phyloP scores from a whole-genome alignment of 768 basidiomycete species.

The Russula compacta region DNA sequence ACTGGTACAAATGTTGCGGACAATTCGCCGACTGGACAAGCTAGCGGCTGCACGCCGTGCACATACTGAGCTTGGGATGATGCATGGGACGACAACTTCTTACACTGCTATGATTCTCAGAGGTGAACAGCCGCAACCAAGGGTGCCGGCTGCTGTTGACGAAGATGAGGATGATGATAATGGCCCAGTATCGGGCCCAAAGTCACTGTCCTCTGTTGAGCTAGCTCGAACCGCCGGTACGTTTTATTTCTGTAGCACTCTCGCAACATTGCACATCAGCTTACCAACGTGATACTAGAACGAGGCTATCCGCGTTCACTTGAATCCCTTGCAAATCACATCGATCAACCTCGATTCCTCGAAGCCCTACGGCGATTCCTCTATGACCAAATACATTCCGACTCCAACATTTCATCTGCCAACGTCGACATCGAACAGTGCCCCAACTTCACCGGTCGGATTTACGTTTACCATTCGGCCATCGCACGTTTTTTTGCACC shows the following conservation, averaged over 20 bases:
- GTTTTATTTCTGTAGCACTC: background rate
- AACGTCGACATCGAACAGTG: background rate
- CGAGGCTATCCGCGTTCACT: no score
- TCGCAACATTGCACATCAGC: no score
- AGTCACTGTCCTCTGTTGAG: background rate
- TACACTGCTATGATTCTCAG: background rate
- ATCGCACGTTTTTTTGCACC: constrained; percentile 24
- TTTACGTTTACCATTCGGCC: constrained; percentile 18
- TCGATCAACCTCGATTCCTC: constrained; percentile 2
- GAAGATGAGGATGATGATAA: background rate
- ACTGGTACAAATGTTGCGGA: constrained; percentile 10
- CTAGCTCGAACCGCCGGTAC: background rate
- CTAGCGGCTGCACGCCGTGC: no score
- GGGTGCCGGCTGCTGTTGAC: no score
- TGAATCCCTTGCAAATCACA: background rate
- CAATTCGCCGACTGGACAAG: no score
- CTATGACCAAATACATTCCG: constrained; percentile 12
- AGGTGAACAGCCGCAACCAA: background rate
- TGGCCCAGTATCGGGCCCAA: background rate
- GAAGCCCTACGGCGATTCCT: constrained; percentile 11
- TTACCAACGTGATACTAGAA: no score
- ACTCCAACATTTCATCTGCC: background rate
- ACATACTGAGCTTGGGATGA: background rate
- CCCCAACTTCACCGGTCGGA: background rate
- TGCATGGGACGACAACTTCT: background rate